phyloP scores from a whole-genome alignment of 2,329 filamentous ascomycete genomes.

The Trichoderma polysporum region DNA sequence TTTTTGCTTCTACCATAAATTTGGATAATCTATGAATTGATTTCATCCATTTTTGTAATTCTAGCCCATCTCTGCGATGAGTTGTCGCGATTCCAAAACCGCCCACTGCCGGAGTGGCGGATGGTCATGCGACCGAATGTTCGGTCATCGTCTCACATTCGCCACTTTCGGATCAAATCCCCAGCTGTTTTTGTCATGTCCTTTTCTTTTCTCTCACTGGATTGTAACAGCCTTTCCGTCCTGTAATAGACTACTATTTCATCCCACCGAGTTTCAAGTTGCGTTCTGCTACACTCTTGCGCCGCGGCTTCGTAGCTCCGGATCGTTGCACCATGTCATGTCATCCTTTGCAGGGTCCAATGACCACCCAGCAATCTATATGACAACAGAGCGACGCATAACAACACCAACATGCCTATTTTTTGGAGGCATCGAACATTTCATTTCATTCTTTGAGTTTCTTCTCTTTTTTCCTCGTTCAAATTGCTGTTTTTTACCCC shows the following conservation, averaged over 20 bases:
- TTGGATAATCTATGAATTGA: background rate
- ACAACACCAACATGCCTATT: background rate
- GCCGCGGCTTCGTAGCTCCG: background rate
- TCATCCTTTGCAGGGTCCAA: constrained; percentile 3
- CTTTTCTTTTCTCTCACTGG: background rate
- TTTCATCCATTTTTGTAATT: background rate
- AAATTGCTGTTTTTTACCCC: background rate
- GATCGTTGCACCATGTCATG: constrained; percentile 16
- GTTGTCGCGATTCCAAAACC: constrained; percentile 11
- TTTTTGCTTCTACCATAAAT: background rate
- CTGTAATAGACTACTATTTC: background rate
- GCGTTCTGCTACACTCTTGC: background rate
- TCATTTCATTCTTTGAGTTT: background rate
- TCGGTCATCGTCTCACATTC: constrained; percentile 4
- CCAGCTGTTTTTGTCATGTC: background rate
- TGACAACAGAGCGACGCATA: background rate
- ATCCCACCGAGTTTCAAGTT: background rate
- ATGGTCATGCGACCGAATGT: constrained; percentile 20
- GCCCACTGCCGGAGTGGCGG: constrained; percentile 12
- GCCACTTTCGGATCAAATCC: constrained; percentile 1
- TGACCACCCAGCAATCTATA: background rate
- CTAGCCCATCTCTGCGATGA: background rate
- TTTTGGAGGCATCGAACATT: background rate
- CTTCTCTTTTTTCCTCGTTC: background rate
- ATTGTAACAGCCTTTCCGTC: background rate